Conservation (phyloP, 2,329 filamentous ascomycete species). For the Rugonectria rugulosa region DNA sequence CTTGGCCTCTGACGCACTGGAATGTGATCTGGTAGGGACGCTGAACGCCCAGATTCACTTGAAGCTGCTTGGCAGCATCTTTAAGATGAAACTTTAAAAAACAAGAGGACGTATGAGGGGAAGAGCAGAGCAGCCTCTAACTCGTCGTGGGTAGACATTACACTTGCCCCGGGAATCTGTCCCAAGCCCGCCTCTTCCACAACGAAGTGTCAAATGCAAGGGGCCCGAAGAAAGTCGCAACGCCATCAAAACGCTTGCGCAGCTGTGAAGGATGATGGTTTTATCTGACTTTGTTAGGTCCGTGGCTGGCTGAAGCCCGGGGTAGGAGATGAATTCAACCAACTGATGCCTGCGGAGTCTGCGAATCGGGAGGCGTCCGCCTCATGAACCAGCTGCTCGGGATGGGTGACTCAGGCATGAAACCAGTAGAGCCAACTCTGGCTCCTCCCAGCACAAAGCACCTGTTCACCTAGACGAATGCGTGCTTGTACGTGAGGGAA, state of each 20-base stretch:
- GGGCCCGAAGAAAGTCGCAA: not conserved
- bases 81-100: too few species aligned
- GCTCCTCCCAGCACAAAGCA: not conserved
- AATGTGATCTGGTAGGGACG: slow-evolving; percentile 11
- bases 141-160: too few species aligned
- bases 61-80: not conserved
- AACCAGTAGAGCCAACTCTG: not conserved
- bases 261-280: too few species aligned
- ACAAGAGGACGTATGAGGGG: too few species aligned
- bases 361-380: slow-evolving; percentile 21
- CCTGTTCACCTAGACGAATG: not conserved
- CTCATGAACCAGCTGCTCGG: not conserved
- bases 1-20: not conserved
- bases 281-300: not conserved
- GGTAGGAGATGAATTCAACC: slow-evolving; percentile 14
- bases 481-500: not conserved
- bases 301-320: slow-evolving; percentile 11
- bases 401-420: not conserved
- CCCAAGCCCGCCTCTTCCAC: too few species aligned
- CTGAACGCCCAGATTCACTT: not conserved
- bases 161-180: too few species aligned
- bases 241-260: not conserved
- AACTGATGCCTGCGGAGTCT: slow-evolving; percentile 11
- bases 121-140: too few species aligned
- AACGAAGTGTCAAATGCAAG: too few species aligned